A percentile compares a stretch with the other conserved stretches of the same genome.
These are phyloP conservation scores for Penicillium decumbens DNA, from an alignment of 2,329 filamentous ascomycete genomes.

Conservation along the genomic window DNA sequence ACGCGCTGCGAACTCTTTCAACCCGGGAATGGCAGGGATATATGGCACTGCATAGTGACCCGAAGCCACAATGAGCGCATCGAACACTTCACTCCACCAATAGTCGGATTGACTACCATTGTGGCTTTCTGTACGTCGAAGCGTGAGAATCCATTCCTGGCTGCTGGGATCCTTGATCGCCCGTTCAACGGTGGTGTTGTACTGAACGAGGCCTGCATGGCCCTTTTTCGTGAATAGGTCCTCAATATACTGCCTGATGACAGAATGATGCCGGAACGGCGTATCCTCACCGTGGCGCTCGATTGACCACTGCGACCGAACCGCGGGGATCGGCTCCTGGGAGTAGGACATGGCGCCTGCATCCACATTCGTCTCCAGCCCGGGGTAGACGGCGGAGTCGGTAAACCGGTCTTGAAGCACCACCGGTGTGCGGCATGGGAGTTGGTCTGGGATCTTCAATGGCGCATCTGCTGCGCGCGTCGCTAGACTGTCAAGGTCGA, in stretches of 20 bases:
- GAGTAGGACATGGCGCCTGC: constrained; percentile 57
- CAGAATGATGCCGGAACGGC: constrained; percentile 59
- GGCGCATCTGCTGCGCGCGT: constrained; percentile 50
- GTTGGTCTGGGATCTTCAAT: constrained; percentile 43
- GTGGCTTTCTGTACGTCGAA: constrained; percentile 40
- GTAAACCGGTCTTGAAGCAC: constrained; percentile 48
- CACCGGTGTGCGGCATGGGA: constrained; percentile 48
- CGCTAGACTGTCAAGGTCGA: constrained; percentile 47
- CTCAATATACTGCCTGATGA: constrained; percentile 54
- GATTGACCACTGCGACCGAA: constrained; percentile 42
- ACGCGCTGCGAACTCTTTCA: constrained; percentile 37
- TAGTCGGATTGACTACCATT: constrained; percentile 43
- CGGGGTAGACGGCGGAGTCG: constrained; percentile 59
- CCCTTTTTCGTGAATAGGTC: constrained; percentile 52
- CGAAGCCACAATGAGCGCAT: constrained; percentile 57
- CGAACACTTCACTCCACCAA: constrained; percentile 62
- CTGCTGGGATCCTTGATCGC: constrained; percentile 48
- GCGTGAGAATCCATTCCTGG: constrained; percentile 51
- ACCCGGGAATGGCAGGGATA: constrained; percentile 41
- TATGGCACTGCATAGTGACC: constrained; percentile 59
- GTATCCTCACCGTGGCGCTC: constrained; percentile 53
- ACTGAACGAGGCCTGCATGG: constrained; percentile 46
- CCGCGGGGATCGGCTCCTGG: constrained; percentile 51
- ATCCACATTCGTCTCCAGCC: constrained; percentile 63
- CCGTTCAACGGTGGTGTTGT: constrained; percentile 58